Evolutionary conservation across 805 yeast genomes (phyloP).

Genomic region (Ascoidea tarda): DNA sequence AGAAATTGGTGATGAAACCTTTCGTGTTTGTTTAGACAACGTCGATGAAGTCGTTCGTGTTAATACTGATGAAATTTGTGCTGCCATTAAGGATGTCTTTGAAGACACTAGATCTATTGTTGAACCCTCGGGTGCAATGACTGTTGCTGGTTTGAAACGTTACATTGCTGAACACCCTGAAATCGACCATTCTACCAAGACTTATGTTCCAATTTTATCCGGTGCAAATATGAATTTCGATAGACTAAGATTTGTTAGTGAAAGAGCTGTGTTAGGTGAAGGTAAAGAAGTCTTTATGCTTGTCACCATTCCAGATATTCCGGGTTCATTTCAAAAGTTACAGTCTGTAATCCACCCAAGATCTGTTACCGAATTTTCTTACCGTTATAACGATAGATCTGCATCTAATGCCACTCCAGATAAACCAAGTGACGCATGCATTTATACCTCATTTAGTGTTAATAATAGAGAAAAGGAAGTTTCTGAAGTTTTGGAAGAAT

Average conservation of each 20-base stretch:
- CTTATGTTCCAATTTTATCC: slow-evolving; percentile 74
- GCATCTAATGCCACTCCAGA: slow-evolving; percentile 14
- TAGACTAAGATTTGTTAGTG: slow-evolving; percentile 87
- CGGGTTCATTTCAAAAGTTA: slow-evolving; percentile 76
- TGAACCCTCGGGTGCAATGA: slow-evolving; percentile 95
- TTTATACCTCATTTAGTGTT: slow-evolving; percentile 82
- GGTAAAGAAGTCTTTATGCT: slow-evolving; percentile 91
- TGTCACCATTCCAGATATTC: slow-evolving; percentile 81
- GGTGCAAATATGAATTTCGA: slow-evolving; percentile 99
- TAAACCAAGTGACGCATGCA: slow-evolving; percentile 42
- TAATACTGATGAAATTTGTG: slow-evolving; percentile 86
- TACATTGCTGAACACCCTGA: slow-evolving; percentile 60
- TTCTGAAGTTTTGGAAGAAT: slow-evolving; percentile 39
- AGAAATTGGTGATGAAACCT: slow-evolving; percentile 81
- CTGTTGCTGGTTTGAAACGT: slow-evolving; percentile 89
- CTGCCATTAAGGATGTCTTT: slow-evolving; percentile 92
- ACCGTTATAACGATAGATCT: slow-evolving; percentile 43
- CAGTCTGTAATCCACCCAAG: slow-evolving; percentile 77
- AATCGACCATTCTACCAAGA: slow-evolving; percentile 50
- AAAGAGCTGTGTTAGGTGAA: slow-evolving; percentile 96
- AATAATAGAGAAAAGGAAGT: slow-evolving; percentile 54
- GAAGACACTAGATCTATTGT: slow-evolving; percentile 89
- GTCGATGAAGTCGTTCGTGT: slow-evolving; percentile 87
- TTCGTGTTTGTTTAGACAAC: slow-evolving; percentile 57
- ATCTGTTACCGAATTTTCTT: slow-evolving; percentile 86